Conservation (phyloP, 495 filamentous ascomycete genomes). For the Poronia punctata region DNA sequence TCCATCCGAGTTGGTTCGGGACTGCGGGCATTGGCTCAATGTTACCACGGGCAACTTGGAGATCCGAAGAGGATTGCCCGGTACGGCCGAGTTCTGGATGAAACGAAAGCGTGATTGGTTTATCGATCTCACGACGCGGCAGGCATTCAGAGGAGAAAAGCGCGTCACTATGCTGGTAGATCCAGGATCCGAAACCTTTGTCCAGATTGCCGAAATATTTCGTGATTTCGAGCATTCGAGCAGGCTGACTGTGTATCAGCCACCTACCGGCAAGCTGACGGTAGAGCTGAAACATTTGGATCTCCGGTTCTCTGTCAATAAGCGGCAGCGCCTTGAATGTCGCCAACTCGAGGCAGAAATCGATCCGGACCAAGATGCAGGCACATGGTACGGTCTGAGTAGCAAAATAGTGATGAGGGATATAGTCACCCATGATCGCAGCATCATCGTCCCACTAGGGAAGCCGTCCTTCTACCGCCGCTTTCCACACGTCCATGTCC, state of each 20-base stretch:
- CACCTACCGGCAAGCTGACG: constrained; percentile 16
- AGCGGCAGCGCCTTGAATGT: constrained; percentile 33
- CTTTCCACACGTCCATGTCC: constrained; percentile 29
- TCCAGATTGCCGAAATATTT: constrained; percentile 27
- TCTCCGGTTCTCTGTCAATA: constrained; percentile 30
- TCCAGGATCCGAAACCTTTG: constrained; percentile 21
- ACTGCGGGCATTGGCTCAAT: constrained; percentile 56
- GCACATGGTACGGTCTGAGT: constrained; percentile 44
- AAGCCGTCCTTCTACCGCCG: constrained; percentile 1
- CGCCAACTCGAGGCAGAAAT: constrained; percentile 35
- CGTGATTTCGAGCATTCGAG: constrained; percentile 26
- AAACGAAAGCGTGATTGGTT: constrained; percentile 21
- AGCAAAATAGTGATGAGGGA: constrained; percentile 42
- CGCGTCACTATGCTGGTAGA: constrained; percentile 16
- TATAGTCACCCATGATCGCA: constrained; percentile 21
- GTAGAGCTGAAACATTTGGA: constrained; percentile 32
- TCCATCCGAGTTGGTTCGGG: constrained; percentile 39
- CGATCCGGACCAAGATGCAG: constrained; percentile 43
- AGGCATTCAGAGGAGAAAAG: constrained; percentile 14
- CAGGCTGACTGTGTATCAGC: constrained; percentile 32
- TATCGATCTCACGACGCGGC: constrained; percentile 17
- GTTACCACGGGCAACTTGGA: constrained; percentile 39
- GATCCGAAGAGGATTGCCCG: constrained; percentile 32
- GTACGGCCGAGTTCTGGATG: constrained; percentile 33
- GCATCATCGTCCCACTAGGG: constrained; percentile 35